Evolutionary conservation across 2,329 filamentous ascomycete species (phyloP), one percentile per base, ranked within the genome.

Genomic region (Corynespora cassiicola): DNA sequence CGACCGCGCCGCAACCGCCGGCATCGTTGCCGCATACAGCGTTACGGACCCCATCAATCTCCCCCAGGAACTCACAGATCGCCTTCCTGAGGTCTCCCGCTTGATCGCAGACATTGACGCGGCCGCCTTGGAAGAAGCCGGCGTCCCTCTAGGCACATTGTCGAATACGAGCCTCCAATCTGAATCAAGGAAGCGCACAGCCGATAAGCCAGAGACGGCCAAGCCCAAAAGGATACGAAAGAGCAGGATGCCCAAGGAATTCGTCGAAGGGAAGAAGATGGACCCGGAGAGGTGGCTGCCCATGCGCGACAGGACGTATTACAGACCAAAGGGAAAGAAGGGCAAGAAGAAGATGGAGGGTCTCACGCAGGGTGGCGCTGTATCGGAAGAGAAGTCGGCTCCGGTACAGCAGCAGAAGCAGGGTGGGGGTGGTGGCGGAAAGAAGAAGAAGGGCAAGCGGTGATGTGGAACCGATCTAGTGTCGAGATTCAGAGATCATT

Each of bases 201-300:
- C 53, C 42, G 61, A 29, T 51, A 77, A 76, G 48, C 45, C 53
- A 3, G 71, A 67, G 14, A 56, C 73, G 7, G 69, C 72, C 22
- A 83, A 82, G 60, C 73, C 79, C 43, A 83, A 81, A 61, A 80
- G 79, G 58, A 75, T 78, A 22, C 73, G 78, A 31, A 77, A 79
- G 63, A 79, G 75, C 39, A 81, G 81, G 54, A 74, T 88, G 57
- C 87, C 87, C 20, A 89, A 88, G 70, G 79, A 85, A 58, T 88
- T 82, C 59, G 88, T 90, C 42, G 80, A 88, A 35, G 82, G 79
- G 54, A 95, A 90, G 75, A 85, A 84, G 50, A 81, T 88, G 21
- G 94, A 99, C 67, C 85, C 90, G 0, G 94, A 99, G 71, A 80
- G 94, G 47, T 99, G 94, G 94, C 72, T 99, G 44, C 92, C 94